Evolutionary conservation across 805 yeast genomes (phyloP).

Genomic region (Trichomonascus vanleenenianus): DNA sequence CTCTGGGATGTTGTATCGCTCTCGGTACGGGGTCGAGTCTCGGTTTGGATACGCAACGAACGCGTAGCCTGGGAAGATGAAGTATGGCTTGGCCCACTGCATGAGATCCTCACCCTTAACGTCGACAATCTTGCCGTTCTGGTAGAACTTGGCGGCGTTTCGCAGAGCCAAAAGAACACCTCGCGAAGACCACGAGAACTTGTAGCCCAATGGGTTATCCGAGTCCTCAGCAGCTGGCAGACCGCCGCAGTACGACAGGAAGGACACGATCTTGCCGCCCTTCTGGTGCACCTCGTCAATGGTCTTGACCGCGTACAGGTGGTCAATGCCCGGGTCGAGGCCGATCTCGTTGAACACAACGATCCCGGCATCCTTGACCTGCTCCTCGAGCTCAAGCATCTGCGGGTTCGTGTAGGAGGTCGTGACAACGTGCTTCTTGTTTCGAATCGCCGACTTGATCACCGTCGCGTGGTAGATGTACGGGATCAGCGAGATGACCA

Average conservation of each 20-base stretch:
- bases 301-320: slow-evolving; percentile 95
- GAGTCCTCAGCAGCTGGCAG: slow-evolving; percentile 97
- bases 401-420: slow-evolving; percentile 97
- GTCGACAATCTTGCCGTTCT: slow-evolving; percentile 73
- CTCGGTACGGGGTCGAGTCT: slow-evolving; percentile 91
- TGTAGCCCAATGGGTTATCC: slow-evolving; percentile 96
- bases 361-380: slow-evolving; percentile 87
- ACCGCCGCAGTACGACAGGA: slow-evolving; percentile 97
- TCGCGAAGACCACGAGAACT: slow-evolving; percentile 98
- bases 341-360: slow-evolving; percentile 98
- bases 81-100: slow-evolving; percentile 92
- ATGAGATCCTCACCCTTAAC: slow-evolving; percentile 86
- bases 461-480: slow-evolving; percentile 91
- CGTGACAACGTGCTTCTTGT: slow-evolving; percentile 84
- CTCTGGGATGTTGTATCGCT: slow-evolving; percentile 90
- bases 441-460: slow-evolving; percentile 86
- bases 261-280: slow-evolving; percentile 89
- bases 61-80: slow-evolving; percentile 91
- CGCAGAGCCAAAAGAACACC: slow-evolving; percentile 94
- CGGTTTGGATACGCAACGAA: slow-evolving; percentile 96
- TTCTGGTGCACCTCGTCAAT: slow-evolving; percentile 90
- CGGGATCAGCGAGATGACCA: slow-evolving; percentile 92
- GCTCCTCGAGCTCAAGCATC: slow-evolving; percentile 74
- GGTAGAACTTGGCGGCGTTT: slow-evolving; percentile 84
- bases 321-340: slow-evolving; percentile 97